Percentiles rank a stretch among this genome's conserved stretches.
These are phyloP conservation scores for Mycosarcoma maydis DNA, from an alignment of 1,284 basidiomycete species.

Conservation along the genomic window DNA sequence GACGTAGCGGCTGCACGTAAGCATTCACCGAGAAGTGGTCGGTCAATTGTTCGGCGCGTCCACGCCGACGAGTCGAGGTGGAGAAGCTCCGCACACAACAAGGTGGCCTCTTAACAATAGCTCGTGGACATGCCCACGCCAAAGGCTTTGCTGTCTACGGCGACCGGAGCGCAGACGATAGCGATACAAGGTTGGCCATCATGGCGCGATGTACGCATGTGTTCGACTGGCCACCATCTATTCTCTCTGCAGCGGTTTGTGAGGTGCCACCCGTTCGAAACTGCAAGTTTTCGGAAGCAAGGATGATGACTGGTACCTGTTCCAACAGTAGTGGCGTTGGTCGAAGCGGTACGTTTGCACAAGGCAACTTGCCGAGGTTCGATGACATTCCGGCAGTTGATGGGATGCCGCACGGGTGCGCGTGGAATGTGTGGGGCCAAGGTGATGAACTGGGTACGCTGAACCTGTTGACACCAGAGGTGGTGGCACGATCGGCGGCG, in stretches of 20 bases:
- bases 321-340: neutral
- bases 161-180: too few relatives aligned
- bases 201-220: too few relatives aligned
- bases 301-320: slow-evolving; percentile 2
- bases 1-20: too few relatives aligned
- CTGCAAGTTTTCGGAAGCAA: neutral
- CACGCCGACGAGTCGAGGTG: slow-evolving; percentile 8
- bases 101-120: neutral
- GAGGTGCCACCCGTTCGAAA: too few relatives aligned
- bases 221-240: too few relatives aligned
- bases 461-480: slow-evolving; percentile 32
- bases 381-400: slow-evolving; percentile 28
- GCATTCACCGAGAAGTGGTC: neutral
- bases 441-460: slow-evolving; percentile 35
- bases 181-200: too few relatives aligned
- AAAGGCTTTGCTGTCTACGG: neutral
- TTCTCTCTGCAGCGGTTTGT: too few relatives aligned
- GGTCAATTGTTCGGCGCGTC: slow-evolving; percentile 6
- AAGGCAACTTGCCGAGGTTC: slow-evolving; percentile 19
- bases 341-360: slow-evolving; percentile 4
- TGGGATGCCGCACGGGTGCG: slow-evolving; percentile 44
- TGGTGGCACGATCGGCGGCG: slow-evolving; percentile 21
- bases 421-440: slow-evolving; percentile 39
- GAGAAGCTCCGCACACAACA: neutral
- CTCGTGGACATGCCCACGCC: too few relatives aligned